Conservation (phyloP, 805 yeast species). For the Ogataea haglerorum region DNA sequence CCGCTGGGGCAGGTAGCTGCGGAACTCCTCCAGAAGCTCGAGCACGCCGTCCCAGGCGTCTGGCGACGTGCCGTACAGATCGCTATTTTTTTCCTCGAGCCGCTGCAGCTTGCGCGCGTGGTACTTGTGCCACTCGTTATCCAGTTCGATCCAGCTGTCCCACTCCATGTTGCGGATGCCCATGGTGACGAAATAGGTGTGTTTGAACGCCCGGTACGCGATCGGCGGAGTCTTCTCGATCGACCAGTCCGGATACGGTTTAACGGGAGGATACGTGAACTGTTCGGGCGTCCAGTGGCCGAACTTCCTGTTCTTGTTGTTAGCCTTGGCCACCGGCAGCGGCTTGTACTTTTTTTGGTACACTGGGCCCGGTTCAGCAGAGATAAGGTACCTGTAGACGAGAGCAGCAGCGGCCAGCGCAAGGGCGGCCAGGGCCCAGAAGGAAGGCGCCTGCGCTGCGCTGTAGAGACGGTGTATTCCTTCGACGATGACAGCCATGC, state of each 20-base stretch:
- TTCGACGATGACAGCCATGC: slow-evolving; percentile 6
- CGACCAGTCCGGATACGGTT: slow-evolving; percentile 47
- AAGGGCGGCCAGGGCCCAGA: slow-evolving; percentile 6
- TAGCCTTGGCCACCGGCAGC: slow-evolving; percentile 33
- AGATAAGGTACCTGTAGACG: background rate
- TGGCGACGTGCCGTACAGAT: slow-evolving; percentile 48
- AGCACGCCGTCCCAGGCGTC: slow-evolving; percentile 52
- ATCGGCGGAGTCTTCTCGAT: slow-evolving; percentile 47
- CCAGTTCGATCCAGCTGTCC: slow-evolving; percentile 64
- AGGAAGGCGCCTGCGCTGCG: slow-evolving; percentile 10
- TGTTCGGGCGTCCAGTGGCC: slow-evolving; percentile 56
- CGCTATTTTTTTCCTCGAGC: slow-evolving; percentile 42
- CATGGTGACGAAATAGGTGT: slow-evolving; percentile 63
- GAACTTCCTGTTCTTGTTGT: slow-evolving; percentile 43
- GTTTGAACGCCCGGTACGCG: slow-evolving; percentile 67
- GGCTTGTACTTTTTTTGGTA: slow-evolving; percentile 26
- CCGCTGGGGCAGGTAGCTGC: slow-evolving; percentile 50
- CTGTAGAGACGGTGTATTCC: background rate
- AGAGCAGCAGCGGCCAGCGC: slow-evolving; percentile 5
- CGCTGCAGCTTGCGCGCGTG: slow-evolving; percentile 52
- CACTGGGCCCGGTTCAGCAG: slow-evolving; percentile 2
- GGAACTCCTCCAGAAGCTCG: slow-evolving; percentile 52
- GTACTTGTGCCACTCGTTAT: slow-evolving; percentile 58
- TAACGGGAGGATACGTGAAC: slow-evolving; percentile 48
- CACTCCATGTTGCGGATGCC: slow-evolving; percentile 63